Conservation (phyloP, 2,329 filamentous ascomycete genomes). For the Parasarocladium wereldwijsianum region DNA sequence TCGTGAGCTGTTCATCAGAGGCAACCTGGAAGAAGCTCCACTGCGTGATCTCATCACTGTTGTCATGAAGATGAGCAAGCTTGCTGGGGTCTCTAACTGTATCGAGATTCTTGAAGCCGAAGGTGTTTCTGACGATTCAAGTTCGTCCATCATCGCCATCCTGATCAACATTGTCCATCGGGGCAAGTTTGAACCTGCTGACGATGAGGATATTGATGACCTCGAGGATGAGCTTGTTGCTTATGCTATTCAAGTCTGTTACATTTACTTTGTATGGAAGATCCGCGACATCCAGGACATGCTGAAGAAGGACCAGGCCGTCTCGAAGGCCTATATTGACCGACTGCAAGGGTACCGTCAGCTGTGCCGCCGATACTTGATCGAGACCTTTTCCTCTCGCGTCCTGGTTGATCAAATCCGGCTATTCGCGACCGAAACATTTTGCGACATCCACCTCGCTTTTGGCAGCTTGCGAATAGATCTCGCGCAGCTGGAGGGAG, state of each 20-base stretch:
- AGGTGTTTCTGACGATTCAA: constrained; percentile 30
- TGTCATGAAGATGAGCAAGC: constrained; percentile 64
- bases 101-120: constrained; percentile 57
- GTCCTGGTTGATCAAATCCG: constrained; percentile 64
- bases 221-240: constrained; percentile 67
- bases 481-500: constrained; percentile 24
- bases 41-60: constrained; percentile 60
- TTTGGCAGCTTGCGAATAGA: constrained; percentile 57
- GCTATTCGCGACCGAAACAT: constrained; percentile 56
- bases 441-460: constrained; percentile 71
- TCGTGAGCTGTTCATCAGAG: constrained; percentile 56
- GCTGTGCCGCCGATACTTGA: constrained; percentile 45
- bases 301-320: constrained; percentile 36
- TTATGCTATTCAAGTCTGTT: constrained; percentile 58
- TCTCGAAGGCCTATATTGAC: constrained; percentile 45
- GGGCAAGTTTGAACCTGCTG: constrained; percentile 52
- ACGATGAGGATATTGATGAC: constrained; percentile 52
- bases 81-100: constrained; percentile 68
- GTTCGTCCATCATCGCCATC: constrained; percentile 46
- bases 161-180: constrained; percentile 60
- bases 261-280: constrained; percentile 97
- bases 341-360: constrained; percentile 40
- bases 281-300: constrained; percentile 43
- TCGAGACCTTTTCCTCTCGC: constrained; percentile 53
- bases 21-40: constrained; percentile 48